Percentiles rank a stretch among this genome's conserved stretches.
These are phyloP conservation scores for Gliomastix tumulicola DNA, from an alignment of 2,329 filamentous ascomycete species.

Conservation along the genomic window DNA sequence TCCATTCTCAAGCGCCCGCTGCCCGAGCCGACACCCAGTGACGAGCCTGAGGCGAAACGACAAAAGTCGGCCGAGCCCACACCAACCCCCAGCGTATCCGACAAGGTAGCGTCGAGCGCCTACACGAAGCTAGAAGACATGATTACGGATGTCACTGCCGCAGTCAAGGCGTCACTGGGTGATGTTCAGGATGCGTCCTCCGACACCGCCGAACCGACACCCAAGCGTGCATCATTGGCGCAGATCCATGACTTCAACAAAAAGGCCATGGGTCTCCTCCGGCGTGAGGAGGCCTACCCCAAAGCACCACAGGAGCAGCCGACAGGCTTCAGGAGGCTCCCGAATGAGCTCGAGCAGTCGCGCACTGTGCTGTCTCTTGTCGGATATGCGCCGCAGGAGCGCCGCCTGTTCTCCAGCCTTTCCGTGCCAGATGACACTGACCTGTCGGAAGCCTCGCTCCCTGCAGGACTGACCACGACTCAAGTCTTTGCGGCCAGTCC, in stretches of 20 bases:
- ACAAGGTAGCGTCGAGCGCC: conserved; percentile 42
- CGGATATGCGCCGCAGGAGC: conserved; percentile 66
- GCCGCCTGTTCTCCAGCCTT: conserved; percentile 81
- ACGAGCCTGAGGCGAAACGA: conserved; percentile 52
- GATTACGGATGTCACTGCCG: conserved; percentile 47
- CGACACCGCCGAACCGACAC: conserved; percentile 23
- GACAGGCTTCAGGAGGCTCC: too few species aligned
- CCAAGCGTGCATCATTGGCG: conserved; percentile 17
- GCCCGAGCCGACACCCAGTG: conserved; percentile 29
- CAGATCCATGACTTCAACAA: conserved; percentile 52
- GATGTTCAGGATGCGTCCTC: conserved; percentile 32
- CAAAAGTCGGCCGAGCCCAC: conserved; percentile 44
- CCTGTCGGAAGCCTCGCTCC: conserved; percentile 46
- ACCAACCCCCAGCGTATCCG: conserved; percentile 35
- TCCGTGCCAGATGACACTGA: conserved; percentile 28
- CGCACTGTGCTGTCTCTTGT: conserved; percentile 62
- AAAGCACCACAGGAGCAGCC: conserved; percentile 26
- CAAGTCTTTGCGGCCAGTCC: conserved; percentile 22
- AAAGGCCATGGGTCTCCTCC: conserved; percentile 54
- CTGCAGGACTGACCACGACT: conserved; percentile 59
- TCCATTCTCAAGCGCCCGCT: conserved; percentile 50
- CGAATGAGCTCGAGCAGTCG: conserved; percentile 27
- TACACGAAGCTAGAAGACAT: conserved; percentile 61
- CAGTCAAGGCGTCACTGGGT: conserved; percentile 38
- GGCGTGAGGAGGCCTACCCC: conserved; percentile 51